Conservation (phyloP, 73 alveolate species). For the Durusdinium trenchii region DNA sequence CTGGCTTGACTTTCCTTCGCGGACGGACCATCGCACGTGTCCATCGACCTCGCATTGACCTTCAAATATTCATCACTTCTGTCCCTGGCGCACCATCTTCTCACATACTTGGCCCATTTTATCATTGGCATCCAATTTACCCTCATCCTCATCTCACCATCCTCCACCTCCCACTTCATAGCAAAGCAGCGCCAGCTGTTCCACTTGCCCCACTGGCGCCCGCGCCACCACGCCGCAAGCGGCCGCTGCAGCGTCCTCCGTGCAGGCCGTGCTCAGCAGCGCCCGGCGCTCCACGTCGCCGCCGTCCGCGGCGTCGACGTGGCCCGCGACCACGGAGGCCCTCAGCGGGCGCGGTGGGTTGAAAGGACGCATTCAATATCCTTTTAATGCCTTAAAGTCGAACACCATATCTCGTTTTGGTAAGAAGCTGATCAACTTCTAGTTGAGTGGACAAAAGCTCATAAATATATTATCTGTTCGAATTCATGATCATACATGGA, state of each 20-base stretch:
- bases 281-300: background rate
- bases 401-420: no score
- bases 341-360: no score
- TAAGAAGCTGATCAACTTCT: no score
- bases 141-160: no score
- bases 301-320: background rate
- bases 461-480: no score
- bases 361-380: no score
- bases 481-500: no score
- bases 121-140: background rate
- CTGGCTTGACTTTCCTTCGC: no score
- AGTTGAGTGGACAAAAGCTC: no score
- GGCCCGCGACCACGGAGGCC: background rate
- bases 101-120: background rate
- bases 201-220: slow-evolving; percentile 33
- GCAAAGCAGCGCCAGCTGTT: slow-evolving; percentile 11
- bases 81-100: background rate
- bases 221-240: background rate
- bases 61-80: background rate
- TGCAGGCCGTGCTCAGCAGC: background rate
- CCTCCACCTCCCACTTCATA: background rate
- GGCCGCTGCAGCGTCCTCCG: slow-evolving; percentile 10
- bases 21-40: no score
- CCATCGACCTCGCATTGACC: background rate
- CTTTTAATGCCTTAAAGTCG: no score